Evolutionary conservation across 768 basidiomycete species (phyloP), one percentile per base, ranked within the genome.

Genomic region (Suillus decipiens): DNA sequence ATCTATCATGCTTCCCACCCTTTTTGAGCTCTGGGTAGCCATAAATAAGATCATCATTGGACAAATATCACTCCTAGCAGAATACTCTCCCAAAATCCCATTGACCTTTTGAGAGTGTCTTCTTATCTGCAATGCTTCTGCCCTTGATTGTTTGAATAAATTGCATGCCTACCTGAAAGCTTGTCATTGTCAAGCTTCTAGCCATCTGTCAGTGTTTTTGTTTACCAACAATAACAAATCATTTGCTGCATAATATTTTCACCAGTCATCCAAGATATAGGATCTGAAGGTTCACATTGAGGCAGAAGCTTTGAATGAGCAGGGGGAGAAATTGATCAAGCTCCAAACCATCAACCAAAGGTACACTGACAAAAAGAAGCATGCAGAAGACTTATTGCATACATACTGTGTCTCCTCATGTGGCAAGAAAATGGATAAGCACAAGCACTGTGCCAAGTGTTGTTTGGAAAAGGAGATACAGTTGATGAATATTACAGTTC

Each of bases 1-100:
- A 5, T 84, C 82, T 0, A 60, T 79, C 2, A 80, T 85, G 76
- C 64, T 85, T 47, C 68, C 86, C 53, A 73, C 72, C 1, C 61
- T 56, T 11, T 28, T 73, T 10, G 79, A 83, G 37, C 73, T 79
- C 34, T 79, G 78, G 79, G 61, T 76, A 14, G 79, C 73, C 0
- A 62, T 80, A 6, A 79, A 79, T 60, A 72, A 64, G 10, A 36
- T 74, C 9, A 64, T 63, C 0, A 54, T 71, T 33, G 42, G 31
- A 11, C 59, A 64, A 19, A 71, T 64, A 19, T 71, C 77, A 3
- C 61, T 79, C 7, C 61, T 79, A 2, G 59, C 42, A 0, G 66
- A 77, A 1, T 79, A 75, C 47, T 71, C 73, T 8, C 79, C 79
- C 0, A 78, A 78, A 63, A 61, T 79, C 6, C 69, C 77, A 0